phyloP scores from a whole-genome alignment of 345 rosid genomes.

The Arabidopsis arenosa region DNA sequence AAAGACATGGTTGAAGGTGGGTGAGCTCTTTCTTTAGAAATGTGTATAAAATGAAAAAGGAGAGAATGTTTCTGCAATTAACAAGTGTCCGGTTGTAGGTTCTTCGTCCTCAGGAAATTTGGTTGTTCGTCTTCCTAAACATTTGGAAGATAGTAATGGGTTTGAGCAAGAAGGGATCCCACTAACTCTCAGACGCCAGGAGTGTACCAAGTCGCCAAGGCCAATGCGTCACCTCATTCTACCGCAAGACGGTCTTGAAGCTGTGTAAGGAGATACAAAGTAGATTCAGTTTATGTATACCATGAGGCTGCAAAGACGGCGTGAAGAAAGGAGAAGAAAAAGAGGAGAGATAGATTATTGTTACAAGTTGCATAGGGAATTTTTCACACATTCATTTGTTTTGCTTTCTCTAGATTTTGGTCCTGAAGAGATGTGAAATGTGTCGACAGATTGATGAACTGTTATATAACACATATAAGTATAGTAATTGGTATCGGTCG shows the following conservation, averaged over 20 bases:
- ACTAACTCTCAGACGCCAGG: constrained; percentile 29
- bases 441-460: constrained; percentile 3
- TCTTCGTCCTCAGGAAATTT: constrained; percentile 27
- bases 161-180: constrained; percentile 52
- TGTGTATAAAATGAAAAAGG: background rate
- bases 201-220: constrained; percentile 50
- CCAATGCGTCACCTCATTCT: constrained; percentile 48
- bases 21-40: constrained; percentile 31
- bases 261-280: constrained; percentile 25
- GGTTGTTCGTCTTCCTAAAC: constrained; percentile 48
- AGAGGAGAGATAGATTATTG: constrained; percentile 15
- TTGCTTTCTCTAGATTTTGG: constrained; percentile 1
- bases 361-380: constrained; percentile 29
- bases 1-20: constrained; percentile 75
- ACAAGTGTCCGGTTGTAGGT: constrained; percentile 23
- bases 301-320: constrained; percentile 31
- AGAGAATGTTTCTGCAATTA: constrained; percentile 7
- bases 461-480: background rate
- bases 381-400: constrained; percentile 19
- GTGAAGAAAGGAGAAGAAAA: constrained; percentile 27
- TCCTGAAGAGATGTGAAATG: constrained; percentile 27
- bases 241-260: constrained; percentile 57
- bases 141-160: constrained; percentile 47
- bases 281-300: constrained; percentile 14
- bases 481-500: background rate